Percentiles rank a stretch among this genome's conserved stretches.
Evolutionary conservation across 2,329 filamentous ascomycete genomes (phyloP).

Genomic region (Berkeleyomyces basicola): DNA sequence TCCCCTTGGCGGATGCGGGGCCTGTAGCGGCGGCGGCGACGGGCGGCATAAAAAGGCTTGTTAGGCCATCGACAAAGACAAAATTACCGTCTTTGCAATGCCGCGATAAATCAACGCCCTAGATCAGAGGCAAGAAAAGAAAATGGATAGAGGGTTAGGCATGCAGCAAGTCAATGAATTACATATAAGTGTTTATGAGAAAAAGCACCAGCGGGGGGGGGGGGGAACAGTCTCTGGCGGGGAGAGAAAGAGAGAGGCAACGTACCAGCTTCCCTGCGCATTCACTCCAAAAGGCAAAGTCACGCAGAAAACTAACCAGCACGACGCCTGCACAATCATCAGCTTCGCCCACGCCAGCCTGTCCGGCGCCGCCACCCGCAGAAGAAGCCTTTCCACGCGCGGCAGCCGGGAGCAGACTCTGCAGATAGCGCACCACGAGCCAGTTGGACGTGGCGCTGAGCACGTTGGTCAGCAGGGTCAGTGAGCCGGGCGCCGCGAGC

Average conservation of each 20-base stretch:
- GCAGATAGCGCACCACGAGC: conserved; percentile 42
- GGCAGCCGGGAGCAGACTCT: conserved; percentile 24
- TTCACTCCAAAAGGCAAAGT: conserved; percentile 61
- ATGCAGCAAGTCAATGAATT: not conserved
- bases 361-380: not conserved
- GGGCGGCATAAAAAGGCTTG: conserved; percentile 30
- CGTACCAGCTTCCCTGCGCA: conserved; percentile 49
- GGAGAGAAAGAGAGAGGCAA: not conserved
- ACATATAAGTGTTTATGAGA: too few relatives aligned
- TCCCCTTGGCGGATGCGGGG: conserved; percentile 11
- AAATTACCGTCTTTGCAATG: conserved; percentile 43
- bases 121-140: not conserved
- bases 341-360: conserved; percentile 9
- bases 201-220: too few relatives aligned
- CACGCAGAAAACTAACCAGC: conserved; percentile 68
- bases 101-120: conserved; percentile 56
- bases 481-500: conserved; percentile 39
- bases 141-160: not conserved
- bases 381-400: conserved; percentile 5
- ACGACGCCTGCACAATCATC: conserved; percentile 38
- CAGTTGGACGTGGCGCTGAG: conserved; percentile 48
- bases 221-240: not conserved
- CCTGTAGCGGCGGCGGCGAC: not conserved
- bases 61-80: conserved; percentile 60
- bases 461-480: conserved; percentile 52